Evolutionary conservation across 306 rosid species (phyloP).

Genomic region (Castanea sativa): DNA sequence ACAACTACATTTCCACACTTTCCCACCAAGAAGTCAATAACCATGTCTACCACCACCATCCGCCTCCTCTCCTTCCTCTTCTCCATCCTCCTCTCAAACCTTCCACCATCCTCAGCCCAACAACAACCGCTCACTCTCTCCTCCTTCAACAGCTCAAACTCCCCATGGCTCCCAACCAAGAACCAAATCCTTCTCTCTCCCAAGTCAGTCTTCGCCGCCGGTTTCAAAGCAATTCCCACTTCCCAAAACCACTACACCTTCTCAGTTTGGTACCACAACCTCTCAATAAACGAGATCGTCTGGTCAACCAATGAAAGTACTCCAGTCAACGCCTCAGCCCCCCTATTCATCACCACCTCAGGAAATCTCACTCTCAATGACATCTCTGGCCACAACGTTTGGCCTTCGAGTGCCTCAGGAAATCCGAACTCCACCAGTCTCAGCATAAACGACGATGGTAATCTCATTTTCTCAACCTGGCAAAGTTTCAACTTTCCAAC

Average conservation of each 20-base stretch:
- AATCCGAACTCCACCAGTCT: slow-evolving; percentile 35
- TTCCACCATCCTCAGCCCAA: slow-evolving; percentile 39
- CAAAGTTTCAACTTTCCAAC: slow-evolving; percentile 56
- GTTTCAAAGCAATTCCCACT: slow-evolving; percentile 34
- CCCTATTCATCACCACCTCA: slow-evolving; percentile 35
- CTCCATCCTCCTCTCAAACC: slow-evolving; percentile 23
- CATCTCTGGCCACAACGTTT: slow-evolving; percentile 15
- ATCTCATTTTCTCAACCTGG: slow-evolving; percentile 48
- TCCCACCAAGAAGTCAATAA: neutral
- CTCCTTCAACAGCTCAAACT: slow-evolving; percentile 39
- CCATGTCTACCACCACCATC: slow-evolving; percentile 22
- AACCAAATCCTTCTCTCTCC: slow-evolving; percentile 47
- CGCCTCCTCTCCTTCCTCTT: slow-evolving; percentile 17
- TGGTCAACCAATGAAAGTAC: slow-evolving; percentile 34
- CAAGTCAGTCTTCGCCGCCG: slow-evolving; percentile 58
- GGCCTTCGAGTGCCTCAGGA: neutral
- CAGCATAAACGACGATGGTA: slow-evolving; percentile 35
- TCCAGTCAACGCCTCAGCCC: slow-evolving; percentile 13
- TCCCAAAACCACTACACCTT: slow-evolving; percentile 39
- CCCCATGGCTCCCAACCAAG: slow-evolving; percentile 52
- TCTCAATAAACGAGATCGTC: slow-evolving; percentile 28
- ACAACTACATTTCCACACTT: neutral
- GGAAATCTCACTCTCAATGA: slow-evolving; percentile 42
- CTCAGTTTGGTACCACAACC: slow-evolving; percentile 52
- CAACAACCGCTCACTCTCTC: neutral